A percentile compares a stretch with the other conserved stretches of the same genome.
Conservation (phyloP, 129 eudicot genomes). For the Tagetes patula region DNA sequence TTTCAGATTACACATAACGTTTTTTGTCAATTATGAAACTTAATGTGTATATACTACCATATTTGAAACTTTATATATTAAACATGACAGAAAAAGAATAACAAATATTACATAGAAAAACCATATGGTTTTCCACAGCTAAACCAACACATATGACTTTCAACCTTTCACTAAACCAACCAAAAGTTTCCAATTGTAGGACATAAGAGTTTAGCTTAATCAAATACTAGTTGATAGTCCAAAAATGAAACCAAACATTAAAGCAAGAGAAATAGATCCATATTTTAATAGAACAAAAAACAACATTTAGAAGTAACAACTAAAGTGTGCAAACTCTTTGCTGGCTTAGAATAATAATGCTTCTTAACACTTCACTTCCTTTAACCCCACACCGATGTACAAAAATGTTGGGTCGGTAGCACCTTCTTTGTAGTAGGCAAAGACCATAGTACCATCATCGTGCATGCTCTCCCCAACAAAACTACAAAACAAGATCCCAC, state of each 20-base stretch:
- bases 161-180: neutral
- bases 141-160: too few relatives aligned
- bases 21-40: too few relatives aligned
- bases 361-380: constrained; percentile 60
- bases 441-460: constrained; percentile 57
- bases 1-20: too few relatives aligned
- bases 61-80: too few relatives aligned
- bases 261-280: constrained; percentile 23
- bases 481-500: constrained; percentile 29
- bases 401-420: constrained; percentile 58
- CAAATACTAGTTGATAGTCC: constrained; percentile 23
- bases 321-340: constrained; percentile 18
- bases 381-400: constrained; percentile 56
- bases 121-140: too few relatives aligned
- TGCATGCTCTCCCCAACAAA: constrained; percentile 80
- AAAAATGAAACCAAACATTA: constrained; percentile 34
- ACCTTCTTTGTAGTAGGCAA: constrained; percentile 72
- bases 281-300: constrained; percentile 27
- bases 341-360: neutral
- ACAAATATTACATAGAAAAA: too few relatives aligned
- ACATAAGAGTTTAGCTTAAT: neutral
- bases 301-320: constrained; percentile 25
- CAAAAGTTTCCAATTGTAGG: too few relatives aligned
- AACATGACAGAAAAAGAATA: too few relatives aligned
- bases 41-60: too few relatives aligned